These are phyloP conservation scores for bread wheat (Triticum aestivum) DNA, from an alignment of 176 grass and related monocot species.

Conservation along the genomic window DNA sequence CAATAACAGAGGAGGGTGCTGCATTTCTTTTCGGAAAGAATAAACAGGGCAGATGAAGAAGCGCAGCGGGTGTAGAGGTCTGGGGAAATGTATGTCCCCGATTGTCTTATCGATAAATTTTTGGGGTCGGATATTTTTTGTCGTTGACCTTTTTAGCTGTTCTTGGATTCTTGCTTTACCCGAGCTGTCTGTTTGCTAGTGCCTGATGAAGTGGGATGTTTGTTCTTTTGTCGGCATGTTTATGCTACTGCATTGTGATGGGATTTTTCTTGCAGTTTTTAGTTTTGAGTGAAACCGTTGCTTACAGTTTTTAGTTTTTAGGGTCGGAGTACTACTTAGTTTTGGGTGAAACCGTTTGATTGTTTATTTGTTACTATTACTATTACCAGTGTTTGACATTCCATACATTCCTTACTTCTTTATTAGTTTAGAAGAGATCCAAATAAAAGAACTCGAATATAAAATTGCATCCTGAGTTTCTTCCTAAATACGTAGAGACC, in stretches of 20 bases:
- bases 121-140: not conserved
- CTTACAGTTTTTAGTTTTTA: not conserved
- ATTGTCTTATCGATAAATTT: not conserved
- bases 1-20: not conserved
- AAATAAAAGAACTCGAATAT: not conserved
- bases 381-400: not conserved
- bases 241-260: not conserved
- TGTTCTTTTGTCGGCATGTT: not conserved
- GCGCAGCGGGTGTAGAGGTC: not conserved
- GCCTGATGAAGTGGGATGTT: not conserved
- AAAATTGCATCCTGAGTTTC: not conserved
- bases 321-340: not conserved
- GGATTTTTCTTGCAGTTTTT: not conserved
- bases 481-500: constrained; percentile 11
- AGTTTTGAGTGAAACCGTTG: not conserved
- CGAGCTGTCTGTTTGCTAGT: not conserved
- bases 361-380: not conserved
- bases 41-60: not conserved
- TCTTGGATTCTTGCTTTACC: not conserved
- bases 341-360: not conserved
- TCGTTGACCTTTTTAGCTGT: not conserved
- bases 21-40: not conserved
- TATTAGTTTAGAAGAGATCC: not conserved
- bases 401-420: not conserved
- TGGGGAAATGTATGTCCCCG: not conserved